A percentile compares a stretch with the other conserved stretches of the same genome.
Evolutionary conservation across 176 grass and related monocot species (phyloP).

Genomic region (Musa troglodytarum): DNA sequence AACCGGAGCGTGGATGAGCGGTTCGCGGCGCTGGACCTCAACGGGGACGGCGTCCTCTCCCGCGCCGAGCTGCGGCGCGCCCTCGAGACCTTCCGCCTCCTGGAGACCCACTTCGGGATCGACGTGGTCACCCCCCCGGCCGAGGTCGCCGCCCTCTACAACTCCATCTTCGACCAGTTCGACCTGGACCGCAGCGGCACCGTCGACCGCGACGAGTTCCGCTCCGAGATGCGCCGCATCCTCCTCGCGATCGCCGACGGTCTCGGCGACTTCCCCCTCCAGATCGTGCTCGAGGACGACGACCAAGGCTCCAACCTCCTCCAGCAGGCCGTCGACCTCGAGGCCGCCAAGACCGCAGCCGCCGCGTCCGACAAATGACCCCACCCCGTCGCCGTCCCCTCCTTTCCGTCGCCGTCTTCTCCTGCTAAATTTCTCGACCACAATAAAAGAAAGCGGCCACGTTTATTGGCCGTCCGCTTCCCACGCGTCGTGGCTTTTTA

Average conservation of each 20-base stretch:
- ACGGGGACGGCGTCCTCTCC: constrained; percentile 92
- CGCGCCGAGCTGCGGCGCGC: constrained; percentile 75
- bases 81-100: constrained; percentile 88
- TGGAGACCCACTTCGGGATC: constrained; percentile 59
- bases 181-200: constrained; percentile 77
- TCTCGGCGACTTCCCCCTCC: constrained; percentile 66
- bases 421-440: background rate
- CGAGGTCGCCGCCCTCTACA: constrained; percentile 70
- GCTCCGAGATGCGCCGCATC: constrained; percentile 74
- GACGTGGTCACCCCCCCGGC: constrained; percentile 36
- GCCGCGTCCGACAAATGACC: background rate
- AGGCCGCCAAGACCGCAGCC: constrained; percentile 43
- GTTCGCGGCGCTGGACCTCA: constrained; percentile 68
- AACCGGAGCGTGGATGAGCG: constrained; percentile 53
- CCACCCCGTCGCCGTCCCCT: background rate
- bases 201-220: constrained; percentile 65
- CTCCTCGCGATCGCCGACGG: constrained; percentile 91
- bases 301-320: constrained; percentile 39
- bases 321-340: constrained; percentile 72
- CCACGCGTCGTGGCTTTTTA: background rate
- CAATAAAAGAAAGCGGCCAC: background rate
- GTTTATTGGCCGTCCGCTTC: background rate
- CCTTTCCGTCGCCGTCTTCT: background rate
- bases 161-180: constrained; percentile 88
- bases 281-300: constrained; percentile 73